A percentile compares a stretch with the other conserved stretches of the same genome.
phyloP scores from a whole-genome alignment of 352 stramenopile species.

The Globisporangium megalacanthum region DNA sequence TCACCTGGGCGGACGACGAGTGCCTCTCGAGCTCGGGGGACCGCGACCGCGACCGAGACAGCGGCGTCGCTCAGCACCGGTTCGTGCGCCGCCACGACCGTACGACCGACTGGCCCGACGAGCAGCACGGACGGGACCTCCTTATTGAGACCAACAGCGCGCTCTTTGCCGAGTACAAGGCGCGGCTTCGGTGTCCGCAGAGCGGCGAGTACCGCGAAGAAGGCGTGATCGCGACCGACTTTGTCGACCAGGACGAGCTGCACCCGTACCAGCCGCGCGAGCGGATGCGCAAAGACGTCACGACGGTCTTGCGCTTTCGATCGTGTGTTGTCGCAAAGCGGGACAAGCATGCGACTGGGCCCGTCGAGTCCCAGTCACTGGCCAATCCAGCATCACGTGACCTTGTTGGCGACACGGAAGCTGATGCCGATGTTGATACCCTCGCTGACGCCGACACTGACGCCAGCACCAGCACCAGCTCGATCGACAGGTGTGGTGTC shows the following conservation, averaged over 20 bases:
- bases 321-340: neutral
- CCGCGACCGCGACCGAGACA: neutral
- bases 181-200: neutral
- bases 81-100: slow-evolving; percentile 1
- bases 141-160: slow-evolving; percentile 8
- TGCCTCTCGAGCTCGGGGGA: neutral
- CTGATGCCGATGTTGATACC: neutral
- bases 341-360: too few relatives aligned
- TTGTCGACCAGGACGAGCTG: slow-evolving; percentile 10
- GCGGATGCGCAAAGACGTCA: slow-evolving; percentile 7
- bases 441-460: neutral
- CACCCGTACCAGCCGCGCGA: slow-evolving; percentile 10
- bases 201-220: slow-evolving; percentile 2
- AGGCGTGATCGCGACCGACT: slow-evolving; percentile 7
- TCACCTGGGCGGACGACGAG: neutral
- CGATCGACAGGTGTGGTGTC: neutral
- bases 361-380: too few relatives aligned
- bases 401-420: too few relatives aligned
- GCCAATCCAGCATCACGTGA: too few relatives aligned
- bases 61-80: slow-evolving; percentile 5
- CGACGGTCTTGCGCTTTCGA: neutral
- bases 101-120: neutral
- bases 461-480: neutral
- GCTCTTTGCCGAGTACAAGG: slow-evolving; percentile 12
- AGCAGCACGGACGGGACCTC: neutral